phyloP scores from a whole-genome alignment of 257 asterid genomes.

The Plantago major region DNA sequence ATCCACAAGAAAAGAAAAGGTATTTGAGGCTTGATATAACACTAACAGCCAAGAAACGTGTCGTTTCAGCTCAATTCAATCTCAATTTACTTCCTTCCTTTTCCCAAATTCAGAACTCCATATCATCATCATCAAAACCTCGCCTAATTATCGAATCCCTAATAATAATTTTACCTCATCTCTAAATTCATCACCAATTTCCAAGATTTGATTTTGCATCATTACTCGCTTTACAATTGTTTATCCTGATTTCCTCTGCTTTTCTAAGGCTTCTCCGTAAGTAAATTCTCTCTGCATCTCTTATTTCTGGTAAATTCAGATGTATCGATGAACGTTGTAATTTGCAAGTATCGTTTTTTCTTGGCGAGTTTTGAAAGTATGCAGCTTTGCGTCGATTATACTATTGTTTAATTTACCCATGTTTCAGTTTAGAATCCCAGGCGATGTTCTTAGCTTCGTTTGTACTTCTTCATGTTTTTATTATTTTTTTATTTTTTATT shows the following conservation, averaged over 20 bases:
- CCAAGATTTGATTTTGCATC: neutral
- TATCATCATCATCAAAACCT: constrained; percentile 18
- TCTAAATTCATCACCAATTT: neutral
- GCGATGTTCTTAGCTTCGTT: no score
- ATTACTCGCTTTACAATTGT: neutral
- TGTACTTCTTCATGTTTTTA: no score
- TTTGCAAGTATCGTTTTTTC: neutral
- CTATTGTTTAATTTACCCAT: no score
- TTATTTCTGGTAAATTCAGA: neutral
- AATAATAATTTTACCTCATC: neutral
- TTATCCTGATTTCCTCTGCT: neutral
- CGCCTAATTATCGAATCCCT: constrained; percentile 11
- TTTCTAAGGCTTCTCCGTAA: neutral
- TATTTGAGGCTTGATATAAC: neutral
- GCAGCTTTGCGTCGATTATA: neutral
- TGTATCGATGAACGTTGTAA: neutral
- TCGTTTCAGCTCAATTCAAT: constrained; percentile 19
- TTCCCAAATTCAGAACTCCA: constrained; percentile 19
- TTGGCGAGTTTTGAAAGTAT: neutral
- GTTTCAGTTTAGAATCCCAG: no score
- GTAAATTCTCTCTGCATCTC: neutral
- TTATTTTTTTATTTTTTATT: no score
- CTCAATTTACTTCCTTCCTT: neutral
- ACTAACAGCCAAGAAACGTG: constrained; percentile 17
- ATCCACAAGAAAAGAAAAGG: neutral